Evolutionary conservation across 2,329 filamentous ascomycete species (phyloP), one percentile per base, ranked within the genome.

Genomic region (Calonectria pseudoturangicola): DNA sequence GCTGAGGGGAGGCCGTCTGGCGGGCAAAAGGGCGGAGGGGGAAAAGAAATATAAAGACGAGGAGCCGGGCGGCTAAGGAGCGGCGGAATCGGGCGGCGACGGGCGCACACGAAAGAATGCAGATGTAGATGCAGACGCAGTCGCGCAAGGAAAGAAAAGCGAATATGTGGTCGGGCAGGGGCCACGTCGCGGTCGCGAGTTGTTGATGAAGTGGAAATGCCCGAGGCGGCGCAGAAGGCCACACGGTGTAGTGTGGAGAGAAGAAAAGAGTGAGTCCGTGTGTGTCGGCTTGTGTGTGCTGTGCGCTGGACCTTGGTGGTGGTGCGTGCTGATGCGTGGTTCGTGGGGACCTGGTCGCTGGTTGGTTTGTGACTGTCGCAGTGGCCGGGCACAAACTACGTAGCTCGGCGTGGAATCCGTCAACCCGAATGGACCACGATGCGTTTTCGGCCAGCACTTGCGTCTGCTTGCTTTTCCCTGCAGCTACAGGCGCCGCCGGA

Each of bases 161-260:
- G 70, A 43, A 62, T 39, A 56, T 56, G 50, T 54, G 70, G 77
- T 50, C 67, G 71, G 69, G 73, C 74, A 76, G 72, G 73, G 75
- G 76, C 76, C 77, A 79, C 77, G 76, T 77, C 76, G 76, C 76
- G 73, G 75, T 77, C 77, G 74, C 72, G 77, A 66, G 56, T 51
- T 65, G 41, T 64, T 54, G 56, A 51, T 45, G 56, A 48, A 30
- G 36, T 30, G 45, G 69, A 56, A 70, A 51, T 50, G 66, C 25
- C 33, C 30, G 54, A 41, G 48, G 56, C 27, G 45, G 33, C 41
- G 62, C 60, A 43, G 62, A 69, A 15, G 54, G 54, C 54, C 54
- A 58, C 54, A 58, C 54, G 54, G 54, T 58, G 30, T 25, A 58
- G 54, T 58, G 30, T 45, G 15, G 58, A 18, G 36, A 27, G 36